Evolutionary conservation across 2,329 filamentous ascomycete genomes (phyloP), one percentile per base, ranked within the genome.

Genomic region (Neurospora crassa): DNA sequence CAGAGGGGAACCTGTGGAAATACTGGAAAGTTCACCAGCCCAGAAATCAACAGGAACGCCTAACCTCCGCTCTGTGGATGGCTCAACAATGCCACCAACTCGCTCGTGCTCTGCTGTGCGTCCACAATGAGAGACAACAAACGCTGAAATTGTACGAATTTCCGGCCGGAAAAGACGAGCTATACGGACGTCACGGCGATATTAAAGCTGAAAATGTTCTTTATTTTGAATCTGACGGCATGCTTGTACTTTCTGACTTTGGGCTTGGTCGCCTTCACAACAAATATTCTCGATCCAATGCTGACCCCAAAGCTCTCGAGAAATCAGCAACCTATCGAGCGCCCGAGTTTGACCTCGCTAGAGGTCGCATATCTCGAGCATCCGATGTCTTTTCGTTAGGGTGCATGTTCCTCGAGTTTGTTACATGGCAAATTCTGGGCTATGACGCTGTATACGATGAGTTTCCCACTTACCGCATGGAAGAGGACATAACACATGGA

Each of bases 301-400:
- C 43, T 3, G 41, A 72, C 41, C 63, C 69, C 0, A 67, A 40
- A 5, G 3, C 18, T 11, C 18, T 70, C 20, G 47, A 67, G 1
- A 70, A 45, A 43, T 75, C 78, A 0, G 78, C 77, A 8, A 81
- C 81, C 0, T 84, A 83, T 37, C 77, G 77, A n/a, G 80, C 82
- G 0, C 82, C 82, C 6, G 82, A 83, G 29, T 77, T 78, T 40
- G 77, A 78, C 5, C 20, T 80, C 0, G 20, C 69, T 0, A 67
- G 68, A 5, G 74, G 73, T 1, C 69, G 67, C 5, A 78, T 82
- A 1, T 82, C 78, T 20, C 78, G 80, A 5, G 73, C 72, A 0
- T 80, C 80, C 29, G 81, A 83, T 67, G 78, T 81, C 0, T 81
- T 79, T 76, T 79, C 77, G 40, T 74, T 82, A 4, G 80, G 79